These are phyloP conservation scores for Leucoagaricus sp. DNA, from an alignment of 1,284 basidiomycete species.

Conservation along the genomic window DNA sequence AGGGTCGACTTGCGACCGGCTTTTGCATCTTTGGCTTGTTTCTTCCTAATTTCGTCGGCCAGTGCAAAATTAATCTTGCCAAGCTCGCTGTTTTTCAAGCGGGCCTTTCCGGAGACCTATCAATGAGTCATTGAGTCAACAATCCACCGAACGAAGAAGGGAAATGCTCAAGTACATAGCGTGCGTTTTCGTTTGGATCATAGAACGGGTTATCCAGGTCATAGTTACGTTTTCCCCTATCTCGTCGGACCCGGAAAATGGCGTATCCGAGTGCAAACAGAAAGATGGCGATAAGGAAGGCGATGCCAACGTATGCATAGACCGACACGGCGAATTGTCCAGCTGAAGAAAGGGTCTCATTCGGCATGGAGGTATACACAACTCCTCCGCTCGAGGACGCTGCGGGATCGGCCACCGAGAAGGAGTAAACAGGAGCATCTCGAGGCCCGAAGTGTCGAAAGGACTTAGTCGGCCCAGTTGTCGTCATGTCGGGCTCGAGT, in stretches of 20 bases:
- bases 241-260: slow-evolving; percentile 1
- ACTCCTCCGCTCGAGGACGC: slow-evolving; percentile 1
- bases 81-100: slow-evolving; percentile 5
- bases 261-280: slow-evolving; percentile 10
- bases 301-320: slow-evolving; percentile 11
- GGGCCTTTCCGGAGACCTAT: slow-evolving; percentile 6
- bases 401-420: slow-evolving; percentile 3
- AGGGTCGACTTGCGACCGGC: not conserved
- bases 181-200: not conserved
- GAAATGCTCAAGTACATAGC: slow-evolving; percentile 5
- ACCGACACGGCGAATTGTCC: slow-evolving; percentile 7
- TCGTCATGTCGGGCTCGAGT: not conserved
- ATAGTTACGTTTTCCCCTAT: slow-evolving; percentile 9
- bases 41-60: slow-evolving; percentile 12
- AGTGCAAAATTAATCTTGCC: slow-evolving; percentile 2
- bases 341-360: slow-evolving; percentile 9
- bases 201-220: slow-evolving; percentile 8
- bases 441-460: not conserved
- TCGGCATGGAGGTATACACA: slow-evolving; percentile 8
- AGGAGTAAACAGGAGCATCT: slow-evolving; percentile 4
- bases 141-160: not conserved
- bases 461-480: not conserved
- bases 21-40: slow-evolving; percentile 7
- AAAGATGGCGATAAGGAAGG: slow-evolving; percentile 7
- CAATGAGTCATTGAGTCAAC: not conserved